Conservation (phyloP, 352 stramenopile species). For the Halophytophthora batemanensis region DNA sequence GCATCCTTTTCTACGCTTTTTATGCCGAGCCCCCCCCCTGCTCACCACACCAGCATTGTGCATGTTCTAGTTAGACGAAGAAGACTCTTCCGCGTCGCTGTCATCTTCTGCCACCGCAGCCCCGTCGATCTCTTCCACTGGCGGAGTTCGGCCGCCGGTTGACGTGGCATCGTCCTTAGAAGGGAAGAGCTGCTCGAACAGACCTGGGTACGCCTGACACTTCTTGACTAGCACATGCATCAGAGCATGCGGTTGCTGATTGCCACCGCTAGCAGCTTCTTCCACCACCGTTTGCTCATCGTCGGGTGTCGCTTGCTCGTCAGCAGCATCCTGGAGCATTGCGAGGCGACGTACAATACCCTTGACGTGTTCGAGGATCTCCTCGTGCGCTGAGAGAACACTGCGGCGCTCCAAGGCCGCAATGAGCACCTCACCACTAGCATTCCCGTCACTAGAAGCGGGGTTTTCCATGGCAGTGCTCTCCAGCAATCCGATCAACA, state of each 20-base stretch:
- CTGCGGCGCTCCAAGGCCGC: slow-evolving; percentile 62
- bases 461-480: slow-evolving; percentile 39
- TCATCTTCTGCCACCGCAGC: slow-evolving; percentile 20
- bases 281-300: slow-evolving; percentile 3
- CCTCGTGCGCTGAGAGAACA: slow-evolving; percentile 60
- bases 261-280: neutral
- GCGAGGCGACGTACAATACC: slow-evolving; percentile 54
- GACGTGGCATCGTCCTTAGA: slow-evolving; percentile 40
- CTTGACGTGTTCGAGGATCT: slow-evolving; percentile 70
- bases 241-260: slow-evolving; percentile 21
- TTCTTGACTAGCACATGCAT: slow-evolving; percentile 62
- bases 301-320: slow-evolving; percentile 7
- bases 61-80: too few relatives aligned
- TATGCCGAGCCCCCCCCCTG: too few relatives aligned
- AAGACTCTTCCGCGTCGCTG: slow-evolving; percentile 15
- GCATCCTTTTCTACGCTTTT: too few relatives aligned
- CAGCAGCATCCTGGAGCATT: slow-evolving; percentile 27
- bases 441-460: slow-evolving; percentile 16
- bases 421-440: slow-evolving; percentile 35
- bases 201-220: slow-evolving; percentile 34
- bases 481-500: slow-evolving; percentile 54
- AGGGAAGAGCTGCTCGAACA: slow-evolving; percentile 58
- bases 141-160: slow-evolving; percentile 18
- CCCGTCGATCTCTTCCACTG: slow-evolving; percentile 19
- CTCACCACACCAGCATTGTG: too few relatives aligned